phyloP scores from a whole-genome alignment of 352 stramenopile genomes.

The Aphanomyces euteiches region DNA sequence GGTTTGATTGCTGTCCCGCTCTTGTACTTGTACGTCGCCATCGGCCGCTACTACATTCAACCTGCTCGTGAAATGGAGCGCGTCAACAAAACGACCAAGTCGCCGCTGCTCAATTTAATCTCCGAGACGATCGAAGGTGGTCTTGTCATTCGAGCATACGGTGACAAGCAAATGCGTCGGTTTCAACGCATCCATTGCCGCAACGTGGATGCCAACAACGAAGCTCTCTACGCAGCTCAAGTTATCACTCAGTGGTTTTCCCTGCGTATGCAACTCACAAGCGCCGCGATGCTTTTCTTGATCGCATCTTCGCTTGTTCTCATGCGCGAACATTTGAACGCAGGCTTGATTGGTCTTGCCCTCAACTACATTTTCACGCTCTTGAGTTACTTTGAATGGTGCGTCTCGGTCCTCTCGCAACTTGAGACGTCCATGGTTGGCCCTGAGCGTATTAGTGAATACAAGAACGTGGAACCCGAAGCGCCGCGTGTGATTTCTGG shows the following conservation, averaged over 20 bases:
- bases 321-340: conserved; percentile 47
- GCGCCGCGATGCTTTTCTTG: conserved; percentile 37
- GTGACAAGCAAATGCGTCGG: conserved; percentile 48
- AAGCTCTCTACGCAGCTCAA: conserved; percentile 22
- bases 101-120: conserved; percentile 49
- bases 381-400: conserved; percentile 76
- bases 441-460: conserved; percentile 46
- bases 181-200: conserved; percentile 40
- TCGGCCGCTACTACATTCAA: conserved; percentile 44
- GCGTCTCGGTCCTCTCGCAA: conserved; percentile 64
- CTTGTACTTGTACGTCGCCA: conserved; percentile 69
- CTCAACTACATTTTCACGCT: conserved; percentile 86
- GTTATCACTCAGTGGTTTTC: conserved; percentile 12
- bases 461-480: conserved; percentile 40
- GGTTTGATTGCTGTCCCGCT: conserved; percentile 80
- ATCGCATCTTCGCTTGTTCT: conserved; percentile 43
- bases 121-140: conserved; percentile 53
- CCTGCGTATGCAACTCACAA: conserved; percentile 49
- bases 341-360: conserved; percentile 76
- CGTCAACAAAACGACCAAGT: conserved; percentile 45
- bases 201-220: conserved; percentile 34
- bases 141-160: conserved; percentile 49
- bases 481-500: conserved; percentile 34
- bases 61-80: conserved; percentile 55
- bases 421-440: conserved; percentile 55